Base-by-base conservation (phyloP, 2,329 filamentous ascomycete genomes). In the Diatrype stigma region DNA sequence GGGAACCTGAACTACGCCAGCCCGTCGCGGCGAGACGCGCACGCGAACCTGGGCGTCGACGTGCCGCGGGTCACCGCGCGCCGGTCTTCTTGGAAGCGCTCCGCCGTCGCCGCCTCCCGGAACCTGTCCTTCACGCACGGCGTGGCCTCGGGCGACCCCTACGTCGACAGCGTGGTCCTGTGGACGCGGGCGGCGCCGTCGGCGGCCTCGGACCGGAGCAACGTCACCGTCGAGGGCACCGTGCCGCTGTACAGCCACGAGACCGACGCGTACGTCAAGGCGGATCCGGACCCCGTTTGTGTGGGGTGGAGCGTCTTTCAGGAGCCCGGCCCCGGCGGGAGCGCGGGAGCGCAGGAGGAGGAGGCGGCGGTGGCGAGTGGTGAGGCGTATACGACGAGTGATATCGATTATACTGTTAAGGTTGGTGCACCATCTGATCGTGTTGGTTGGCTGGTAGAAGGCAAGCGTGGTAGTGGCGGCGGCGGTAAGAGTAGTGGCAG, bases 361-460 rank as follows among this genome's bases (percentile, higher is more conserved):
- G 67, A 68, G 11, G 61, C 71, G 2, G 69, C 80, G 7, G 79
- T 81, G 2, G 73, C 78, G 47, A 72, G 71, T 1, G 87, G 87
- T 5, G 78, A 70, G 34, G 84, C 78, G 1, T 89, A 84, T 62
- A 90, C 87, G 0, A 87, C 79, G 34, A 86, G 81, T 1, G 87
- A 90, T 63, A 81, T 90, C 45, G 87, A 91, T 63, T 91, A 85
- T 63, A 90, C 87, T 0, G 73, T 90, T 53, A 89, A 89, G 75
- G 82, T 82, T 63, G 47, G 52, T 23, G n/a, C n/a, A n/a, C n/a
- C n/a, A n/a, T n/a, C n/a, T n/a, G n/a, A n/a, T n/a, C n/a, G n/a
- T n/a, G n/a, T n/a, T n/a, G n/a, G n/a, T n/a, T n/a, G n/a, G n/a
- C n/a, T n/a, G n/a, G n/a, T n/a, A n/a, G n/a, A n/a, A n/a, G n/a